Percentiles rank a stretch among this genome's conserved stretches.
Evolutionary conservation across 1,139 yeast genomes (phyloP).

Genomic region (Trichomonascaceae sp.): DNA sequence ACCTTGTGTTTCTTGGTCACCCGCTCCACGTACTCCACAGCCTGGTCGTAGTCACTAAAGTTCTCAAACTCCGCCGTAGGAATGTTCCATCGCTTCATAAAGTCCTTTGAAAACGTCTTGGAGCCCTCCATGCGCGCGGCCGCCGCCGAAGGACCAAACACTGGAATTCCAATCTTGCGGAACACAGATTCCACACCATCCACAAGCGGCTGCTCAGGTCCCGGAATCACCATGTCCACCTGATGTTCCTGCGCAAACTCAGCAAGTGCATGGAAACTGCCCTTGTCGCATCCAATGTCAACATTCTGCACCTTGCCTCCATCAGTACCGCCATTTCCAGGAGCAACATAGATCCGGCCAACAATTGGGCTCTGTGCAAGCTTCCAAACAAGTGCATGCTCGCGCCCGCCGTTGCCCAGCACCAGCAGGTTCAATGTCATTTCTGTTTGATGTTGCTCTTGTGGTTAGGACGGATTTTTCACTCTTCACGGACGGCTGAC

Average conservation of each 20-base stretch:
- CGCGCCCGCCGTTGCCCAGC: constrained; percentile 98
- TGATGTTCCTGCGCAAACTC: constrained; percentile 35
- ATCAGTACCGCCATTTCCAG: constrained; percentile 93
- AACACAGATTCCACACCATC: constrained; percentile 76
- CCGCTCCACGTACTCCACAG: constrained; percentile 52
- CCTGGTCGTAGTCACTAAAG: constrained; percentile 64
- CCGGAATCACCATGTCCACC: constrained; percentile 77
- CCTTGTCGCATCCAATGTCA: constrained; percentile 47
- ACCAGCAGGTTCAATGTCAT: constrained; percentile 49
- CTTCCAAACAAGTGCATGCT: constrained; percentile 93
- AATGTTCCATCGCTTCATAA: constrained; percentile 81
- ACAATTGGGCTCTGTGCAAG: constrained; percentile 68
- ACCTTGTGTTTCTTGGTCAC: constrained; percentile 48
- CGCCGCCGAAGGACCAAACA: constrained; percentile 82
- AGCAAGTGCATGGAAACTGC: constrained; percentile 45
- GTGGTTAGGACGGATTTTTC: too few relatives aligned
- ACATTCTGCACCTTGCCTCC: constrained; percentile 54
- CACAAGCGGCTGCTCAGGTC: constrained; percentile 98
- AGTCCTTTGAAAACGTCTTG: constrained; percentile 84
- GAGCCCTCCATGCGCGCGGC: constrained; percentile 98
- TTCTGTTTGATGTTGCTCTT: constrained; percentile 4
- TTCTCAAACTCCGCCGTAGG: constrained; percentile 89
- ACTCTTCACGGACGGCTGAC: too few relatives aligned
- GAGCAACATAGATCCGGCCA: constrained; percentile 71
- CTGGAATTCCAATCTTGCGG: constrained; percentile 71